A percentile compares a stretch with the other conserved stretches of the same genome.
These are phyloP conservation scores for Theobroma cacao DNA, from an alignment of 345 rosid species.

Conservation along the genomic window DNA sequence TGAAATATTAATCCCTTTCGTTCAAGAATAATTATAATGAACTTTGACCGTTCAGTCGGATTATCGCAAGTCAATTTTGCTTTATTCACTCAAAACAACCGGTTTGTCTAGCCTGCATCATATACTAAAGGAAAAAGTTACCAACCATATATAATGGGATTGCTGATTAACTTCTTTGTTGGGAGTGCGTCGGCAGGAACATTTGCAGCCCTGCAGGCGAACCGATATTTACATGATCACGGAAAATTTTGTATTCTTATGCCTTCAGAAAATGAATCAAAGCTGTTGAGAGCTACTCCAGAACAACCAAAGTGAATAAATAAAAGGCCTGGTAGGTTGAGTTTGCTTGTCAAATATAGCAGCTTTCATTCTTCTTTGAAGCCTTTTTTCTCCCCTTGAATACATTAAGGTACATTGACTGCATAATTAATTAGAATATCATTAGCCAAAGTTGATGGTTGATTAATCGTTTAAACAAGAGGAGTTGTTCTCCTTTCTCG, in stretches of 20 bases:
- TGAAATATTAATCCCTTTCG: conserved; percentile 15
- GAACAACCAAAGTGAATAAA: background rate
- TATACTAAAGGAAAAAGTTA: background rate
- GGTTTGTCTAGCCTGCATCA: background rate
- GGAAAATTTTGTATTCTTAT: background rate
- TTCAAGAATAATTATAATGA: conserved; percentile 3
- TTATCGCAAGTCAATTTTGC: background rate
- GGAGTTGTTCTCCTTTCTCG: background rate
- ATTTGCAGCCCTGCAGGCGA: background rate
- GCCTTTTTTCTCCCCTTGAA: background rate
- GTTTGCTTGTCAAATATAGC: background rate
- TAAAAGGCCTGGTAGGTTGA: background rate
- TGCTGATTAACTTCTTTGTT: background rate
- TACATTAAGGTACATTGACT: background rate
- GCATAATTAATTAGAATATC: background rate
- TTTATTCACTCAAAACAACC: background rate
- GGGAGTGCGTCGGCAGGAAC: background rate
- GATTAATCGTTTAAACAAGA: background rate
- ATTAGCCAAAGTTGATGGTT: background rate
- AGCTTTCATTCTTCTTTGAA: background rate
- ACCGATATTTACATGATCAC: background rate
- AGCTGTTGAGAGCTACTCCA: background rate
- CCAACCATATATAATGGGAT: background rate
- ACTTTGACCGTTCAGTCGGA: background rate
- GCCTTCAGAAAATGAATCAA: background rate